Percentiles rank a stretch among this genome's conserved stretches.
Conservation (phyloP, 1,284 basidiomycete species). For the Irpex sp. region DNA sequence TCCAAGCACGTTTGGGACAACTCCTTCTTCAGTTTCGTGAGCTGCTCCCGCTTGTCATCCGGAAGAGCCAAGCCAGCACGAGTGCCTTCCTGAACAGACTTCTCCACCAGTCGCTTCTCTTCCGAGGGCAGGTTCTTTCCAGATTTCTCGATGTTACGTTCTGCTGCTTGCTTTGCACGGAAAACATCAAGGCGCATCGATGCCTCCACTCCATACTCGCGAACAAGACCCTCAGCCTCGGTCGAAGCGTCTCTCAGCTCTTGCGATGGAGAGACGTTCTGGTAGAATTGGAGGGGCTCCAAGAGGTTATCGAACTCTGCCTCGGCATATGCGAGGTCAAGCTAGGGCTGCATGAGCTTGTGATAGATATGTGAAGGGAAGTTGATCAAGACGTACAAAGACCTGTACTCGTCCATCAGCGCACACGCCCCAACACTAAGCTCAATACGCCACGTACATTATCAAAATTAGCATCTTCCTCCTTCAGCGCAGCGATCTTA, state of each 20-base stretch:
- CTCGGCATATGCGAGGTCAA: slow-evolving; percentile 56
- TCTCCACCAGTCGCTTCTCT: slow-evolving; percentile 69
- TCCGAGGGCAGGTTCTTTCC: slow-evolving; percentile 59
- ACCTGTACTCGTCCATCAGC: slow-evolving; percentile 41
- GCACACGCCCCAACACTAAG: background rate
- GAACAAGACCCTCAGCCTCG: slow-evolving; percentile 62
- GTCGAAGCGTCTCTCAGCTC: slow-evolving; percentile 73
- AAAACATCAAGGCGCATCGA: slow-evolving; percentile 79
- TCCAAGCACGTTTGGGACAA: slow-evolving; percentile 69
- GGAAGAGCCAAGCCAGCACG: slow-evolving; percentile 73
- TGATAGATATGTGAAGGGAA: background rate
- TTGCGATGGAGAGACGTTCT: slow-evolving; percentile 72
- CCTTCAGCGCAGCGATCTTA: slow-evolving; percentile 56
- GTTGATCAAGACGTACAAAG: slow-evolving; percentile 47
- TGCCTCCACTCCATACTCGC: slow-evolving; percentile 65
- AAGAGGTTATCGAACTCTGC: slow-evolving; percentile 45
- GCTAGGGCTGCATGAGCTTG: slow-evolving; percentile 27
- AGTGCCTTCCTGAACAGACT: slow-evolving; percentile 73
- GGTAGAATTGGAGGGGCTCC: slow-evolving; percentile 72
- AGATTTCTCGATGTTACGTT: slow-evolving; percentile 59
- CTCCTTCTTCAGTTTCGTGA: slow-evolving; percentile 64
- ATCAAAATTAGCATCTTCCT: slow-evolving; percentile 31
- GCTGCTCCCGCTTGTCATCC: slow-evolving; percentile 52
- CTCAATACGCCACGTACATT: slow-evolving; percentile 14
- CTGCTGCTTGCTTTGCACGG: slow-evolving; percentile 63